Base-by-base conservation (phyloP, 2,329 filamentous ascomycete species). In the Aspergillus brasiliensis region DNA sequence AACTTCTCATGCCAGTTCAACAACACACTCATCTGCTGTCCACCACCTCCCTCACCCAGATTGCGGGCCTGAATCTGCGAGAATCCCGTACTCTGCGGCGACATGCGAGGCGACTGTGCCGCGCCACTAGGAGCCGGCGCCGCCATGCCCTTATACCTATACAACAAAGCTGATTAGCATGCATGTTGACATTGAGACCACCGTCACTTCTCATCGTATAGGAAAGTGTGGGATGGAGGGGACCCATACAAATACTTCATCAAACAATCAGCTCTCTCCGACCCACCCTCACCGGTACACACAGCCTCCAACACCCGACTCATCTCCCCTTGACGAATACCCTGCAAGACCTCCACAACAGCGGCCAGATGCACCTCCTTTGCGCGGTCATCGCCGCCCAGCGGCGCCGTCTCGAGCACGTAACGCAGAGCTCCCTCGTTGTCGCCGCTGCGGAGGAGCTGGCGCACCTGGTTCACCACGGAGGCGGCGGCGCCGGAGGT, bases 1-100 rank as follows among this genome's bases (percentile, higher is more conserved):
- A 97, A 86, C 85, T 97, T 99, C 83, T 99, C 95, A 75, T 99
- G 95, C 95, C 95, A 99, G 79, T 92, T 97, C 67, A 99, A 82
- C 74, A 99, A 77, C 54, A 99, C 95, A 74, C 95, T 98, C 95
- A 98, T 98, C 56, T 89, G 90, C 59, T 92, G 89, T 37, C 91
- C 91, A 63, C 91, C 88, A 49, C 91, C 90, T 60, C 87, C 86
- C 47, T 84, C 85, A 56, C 84, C 83, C 62, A 85, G 78, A 67
- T 81, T 78, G 54, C 86, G 79, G 52, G 77, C 72, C 68, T 84
- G 82, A 62, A 94, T 85, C 78, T 97, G 94, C 71, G 90, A 93
- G 80, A 97, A 97, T 7, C 92, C 92, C 5, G 92, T 96, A 58
- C 86, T 83, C 78, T 96, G 91, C 44, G 92, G 91, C 25, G 91